Percentiles rank a stretch among this genome's conserved stretches.
These are phyloP conservation scores for Alternaria longipes DNA, from an alignment of 2,329 filamentous ascomycete genomes.

Conservation along the genomic window DNA sequence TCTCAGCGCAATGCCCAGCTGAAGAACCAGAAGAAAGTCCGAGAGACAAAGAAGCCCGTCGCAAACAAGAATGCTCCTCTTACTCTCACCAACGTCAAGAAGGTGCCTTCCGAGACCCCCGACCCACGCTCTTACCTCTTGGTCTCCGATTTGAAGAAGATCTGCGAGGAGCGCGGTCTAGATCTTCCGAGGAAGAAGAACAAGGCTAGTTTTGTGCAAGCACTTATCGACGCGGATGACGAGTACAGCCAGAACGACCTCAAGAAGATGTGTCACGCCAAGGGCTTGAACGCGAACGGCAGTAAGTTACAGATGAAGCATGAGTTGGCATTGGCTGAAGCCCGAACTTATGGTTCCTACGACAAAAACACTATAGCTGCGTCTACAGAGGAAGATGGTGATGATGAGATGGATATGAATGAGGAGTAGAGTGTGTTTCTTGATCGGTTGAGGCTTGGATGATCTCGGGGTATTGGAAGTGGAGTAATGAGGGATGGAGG, in stretches of 20 bases:
- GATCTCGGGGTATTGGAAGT: not conserved
- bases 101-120: conserved; percentile 19
- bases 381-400: conserved; percentile 5
- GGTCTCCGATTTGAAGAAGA: conserved; percentile 29
- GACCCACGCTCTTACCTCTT: conserved; percentile 40
- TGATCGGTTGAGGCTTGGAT: not conserved
- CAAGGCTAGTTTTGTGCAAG: conserved; percentile 32
- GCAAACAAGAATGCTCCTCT: conserved; percentile 1
- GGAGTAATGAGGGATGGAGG: not conserved
- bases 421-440: not conserved
- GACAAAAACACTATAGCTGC: conserved; percentile 17
- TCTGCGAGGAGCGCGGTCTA: conserved; percentile 35
- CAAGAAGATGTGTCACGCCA: conserved; percentile 32
- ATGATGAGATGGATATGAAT: conserved; percentile 7
- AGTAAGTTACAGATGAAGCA: conserved; percentile 38
- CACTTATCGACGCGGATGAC: conserved; percentile 36
- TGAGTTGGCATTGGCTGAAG: conserved; percentile 37
- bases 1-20: conserved; percentile 27
- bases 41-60: conserved; percentile 9
- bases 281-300: conserved; percentile 31
- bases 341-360: conserved; percentile 30
- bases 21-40: conserved; percentile 20
- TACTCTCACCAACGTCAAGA: conserved; percentile 11
- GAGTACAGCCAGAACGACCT: conserved; percentile 30
- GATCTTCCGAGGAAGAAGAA: conserved; percentile 12